Percentiles rank a stretch among this genome's conserved stretches.
Conservation (phyloP, 2,329 filamentous ascomycete genomes). For the Pyricularia sp. region DNA sequence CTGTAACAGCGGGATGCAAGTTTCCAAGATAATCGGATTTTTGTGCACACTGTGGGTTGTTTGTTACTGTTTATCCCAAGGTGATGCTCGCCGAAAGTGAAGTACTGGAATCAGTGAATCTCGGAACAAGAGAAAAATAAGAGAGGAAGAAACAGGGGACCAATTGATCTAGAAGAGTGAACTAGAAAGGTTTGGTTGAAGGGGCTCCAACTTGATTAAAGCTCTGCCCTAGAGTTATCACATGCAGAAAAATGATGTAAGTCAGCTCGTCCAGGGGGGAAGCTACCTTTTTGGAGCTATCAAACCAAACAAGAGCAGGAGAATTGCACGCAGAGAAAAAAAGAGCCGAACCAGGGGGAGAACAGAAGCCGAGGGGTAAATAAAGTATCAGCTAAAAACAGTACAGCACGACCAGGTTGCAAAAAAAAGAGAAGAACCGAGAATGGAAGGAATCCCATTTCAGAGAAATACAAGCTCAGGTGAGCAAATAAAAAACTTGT, state of each 20-base stretch:
- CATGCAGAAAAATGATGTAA: background rate
- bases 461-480: background rate
- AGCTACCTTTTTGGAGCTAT: background rate
- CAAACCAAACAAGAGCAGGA: background rate
- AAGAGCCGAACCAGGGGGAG: background rate
- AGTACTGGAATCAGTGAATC: background rate
- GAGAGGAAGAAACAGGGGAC: background rate
- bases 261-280: background rate
- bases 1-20: background rate
- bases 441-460: background rate
- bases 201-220: background rate
- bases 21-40: background rate
- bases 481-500: background rate
- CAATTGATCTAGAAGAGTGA: background rate
- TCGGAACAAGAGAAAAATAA: background rate
- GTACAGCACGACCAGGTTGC: too few species aligned
- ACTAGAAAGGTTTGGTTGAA: background rate
- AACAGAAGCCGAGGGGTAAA: background rate
- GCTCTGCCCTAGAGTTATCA: background rate
- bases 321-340: background rate
- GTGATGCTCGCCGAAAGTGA: background rate
- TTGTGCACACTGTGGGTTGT: background rate
- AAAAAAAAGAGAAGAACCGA: background rate
- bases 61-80: background rate
- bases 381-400: background rate